Base-by-base conservation (phyloP, 768 basidiomycete genomes). In the Hypsizygus marmoreus region DNA sequence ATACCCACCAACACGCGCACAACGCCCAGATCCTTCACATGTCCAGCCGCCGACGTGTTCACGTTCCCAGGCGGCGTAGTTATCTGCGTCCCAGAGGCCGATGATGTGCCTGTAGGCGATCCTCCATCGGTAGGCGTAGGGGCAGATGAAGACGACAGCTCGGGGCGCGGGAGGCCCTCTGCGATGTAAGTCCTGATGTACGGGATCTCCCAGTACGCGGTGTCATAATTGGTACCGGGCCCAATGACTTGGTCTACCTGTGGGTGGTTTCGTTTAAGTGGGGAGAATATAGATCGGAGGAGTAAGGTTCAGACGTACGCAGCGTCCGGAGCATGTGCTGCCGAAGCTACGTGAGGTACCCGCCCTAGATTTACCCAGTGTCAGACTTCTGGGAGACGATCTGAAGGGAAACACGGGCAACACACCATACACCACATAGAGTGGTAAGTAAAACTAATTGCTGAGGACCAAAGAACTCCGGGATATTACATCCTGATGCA, bases 391-490 rank as follows among this genome's bases (percentile, higher is more conserved):
- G 32, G 19, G 12, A 2, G 12, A 4, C 12, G 33, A 36, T 20
- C 12, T n/a, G 22, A 44, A n/a, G 7, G 28, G 20, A 26, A 23
- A 2, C 24, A 13, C 8, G 5, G 26, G 9, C 39, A 16, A 26
- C 62, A 32, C 40, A 71, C 70, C 72, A 73, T 11, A 47, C 51
- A 41, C 82, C 82, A 47, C 84, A 86, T 8, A 86, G 71, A 0
- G 85, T 86, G 14, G 82, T 89, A 31, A 86, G 75, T 19, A 90
- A 73, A 8, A 88, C 78, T 13, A 90, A 68, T 26, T 78, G 71
- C 53, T 90, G 86, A 6, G 81, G 77, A 24, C 76, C 67, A 61
- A 88, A 86, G 63, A 72, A 84, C 31, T 71, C 44, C 11, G 67
- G 65, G 17, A 81, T 66, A 35, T 79, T 63, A 61, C 89, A 91